Percentiles rank a stretch among this genome's conserved stretches.
Conservation (phyloP, 306 rosid genomes). For the Malus fusca region DNA sequence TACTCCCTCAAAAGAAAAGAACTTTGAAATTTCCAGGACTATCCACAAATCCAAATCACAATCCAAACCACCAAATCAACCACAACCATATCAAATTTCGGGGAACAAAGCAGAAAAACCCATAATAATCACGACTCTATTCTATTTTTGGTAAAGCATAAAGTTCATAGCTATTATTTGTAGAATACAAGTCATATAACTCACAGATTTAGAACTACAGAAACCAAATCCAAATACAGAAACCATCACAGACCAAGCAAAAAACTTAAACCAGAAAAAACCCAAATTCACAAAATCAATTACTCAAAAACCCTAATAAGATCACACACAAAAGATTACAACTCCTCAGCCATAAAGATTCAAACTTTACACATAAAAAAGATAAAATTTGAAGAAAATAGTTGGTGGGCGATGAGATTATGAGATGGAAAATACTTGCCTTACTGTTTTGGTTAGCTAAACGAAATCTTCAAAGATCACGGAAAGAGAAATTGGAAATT, state of each 20-base stretch:
- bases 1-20: neutral
- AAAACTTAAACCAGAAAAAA: neutral
- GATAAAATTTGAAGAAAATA: neutral
- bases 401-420: neutral
- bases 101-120: neutral
- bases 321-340: neutral
- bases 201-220: constrained; percentile 1
- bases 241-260: neutral
- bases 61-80: neutral
- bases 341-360: neutral
- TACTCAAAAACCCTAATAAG: neutral
- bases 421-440: constrained; percentile 21
- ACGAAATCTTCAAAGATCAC: constrained; percentile 11
- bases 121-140: neutral
- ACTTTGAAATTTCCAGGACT: neutral
- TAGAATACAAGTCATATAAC: neutral
- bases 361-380: neutral
- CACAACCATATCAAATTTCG: constrained; percentile 11
- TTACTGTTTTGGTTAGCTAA: constrained; percentile 20
- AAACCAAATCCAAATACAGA: neutral
- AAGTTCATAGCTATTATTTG: neutral
- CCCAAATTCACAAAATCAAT: neutral
- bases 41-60: neutral
- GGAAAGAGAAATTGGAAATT: constrained; percentile 17
- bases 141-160: neutral